Evolutionary conservation across 495 filamentous ascomycete species (phyloP).

Genomic region (Penicillium crystallinum): DNA sequence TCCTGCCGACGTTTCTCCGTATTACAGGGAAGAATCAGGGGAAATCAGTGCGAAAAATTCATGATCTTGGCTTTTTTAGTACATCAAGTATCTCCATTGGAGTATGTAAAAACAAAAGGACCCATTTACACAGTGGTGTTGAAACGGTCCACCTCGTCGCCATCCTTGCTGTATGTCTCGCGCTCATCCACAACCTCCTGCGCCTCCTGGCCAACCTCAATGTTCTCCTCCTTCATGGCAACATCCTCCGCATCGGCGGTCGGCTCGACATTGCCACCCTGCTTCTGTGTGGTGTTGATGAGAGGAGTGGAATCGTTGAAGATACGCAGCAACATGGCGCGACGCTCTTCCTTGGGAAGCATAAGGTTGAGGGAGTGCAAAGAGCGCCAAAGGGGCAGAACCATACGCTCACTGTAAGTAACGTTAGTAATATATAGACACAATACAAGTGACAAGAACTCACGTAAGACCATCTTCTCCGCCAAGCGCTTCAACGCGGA

Average conservation of each 20-base stretch:
- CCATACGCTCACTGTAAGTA: slow-evolving; percentile 62
- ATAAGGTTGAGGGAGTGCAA: slow-evolving; percentile 86
- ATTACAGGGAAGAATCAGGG: background rate
- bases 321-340: slow-evolving; percentile 83
- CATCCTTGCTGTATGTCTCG: slow-evolving; percentile 38
- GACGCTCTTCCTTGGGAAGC: slow-evolving; percentile 93
- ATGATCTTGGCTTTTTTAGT: slow-evolving; percentile 16
- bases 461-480: slow-evolving; percentile 64
- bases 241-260: slow-evolving; percentile 35
- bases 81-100: slow-evolving; percentile 1
- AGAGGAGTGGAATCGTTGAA: slow-evolving; percentile 81
- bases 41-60: slow-evolving; percentile 4
- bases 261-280: slow-evolving; percentile 19
- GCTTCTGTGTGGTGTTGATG: slow-evolving; percentile 44
- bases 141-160: slow-evolving; percentile 40
- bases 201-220: slow-evolving; percentile 34
- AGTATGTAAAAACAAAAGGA: background rate
- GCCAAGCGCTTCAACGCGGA: slow-evolving; percentile 69
- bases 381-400: slow-evolving; percentile 87
- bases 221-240: slow-evolving; percentile 32
- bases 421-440: slow-evolving; percentile 13
- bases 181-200: slow-evolving; percentile 33
- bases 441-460: slow-evolving; percentile 12
- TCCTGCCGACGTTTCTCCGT: slow-evolving; percentile 17
- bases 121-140: slow-evolving; percentile 39